A percentile compares a stretch with the other conserved stretches of the same genome.
These are phyloP conservation scores for Triglochin maritima DNA, from an alignment of 106 monocot genomes.

Conservation along the genomic window DNA sequence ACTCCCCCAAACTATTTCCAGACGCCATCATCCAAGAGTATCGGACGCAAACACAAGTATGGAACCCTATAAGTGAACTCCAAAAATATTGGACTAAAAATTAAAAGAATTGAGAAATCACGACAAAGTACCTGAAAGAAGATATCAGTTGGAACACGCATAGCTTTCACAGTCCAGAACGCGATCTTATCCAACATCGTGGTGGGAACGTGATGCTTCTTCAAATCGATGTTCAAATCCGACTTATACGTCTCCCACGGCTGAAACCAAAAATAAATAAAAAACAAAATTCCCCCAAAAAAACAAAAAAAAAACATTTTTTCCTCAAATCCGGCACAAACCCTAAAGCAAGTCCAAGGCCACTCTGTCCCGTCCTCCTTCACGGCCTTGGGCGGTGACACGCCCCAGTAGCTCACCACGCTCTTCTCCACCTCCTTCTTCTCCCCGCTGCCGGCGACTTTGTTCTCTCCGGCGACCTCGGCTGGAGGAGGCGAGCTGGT, in stretches of 20 bases:
- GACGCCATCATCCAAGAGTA: too few relatives aligned
- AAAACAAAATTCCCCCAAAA: background rate
- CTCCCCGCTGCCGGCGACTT: constrained; percentile 6
- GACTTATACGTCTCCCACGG: constrained; percentile 33
- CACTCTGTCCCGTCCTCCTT: constrained; percentile 51
- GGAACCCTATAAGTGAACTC: too few relatives aligned
- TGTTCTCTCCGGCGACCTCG: background rate
- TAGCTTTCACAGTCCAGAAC: constrained; percentile 24
- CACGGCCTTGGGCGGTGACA: constrained; percentile 18
- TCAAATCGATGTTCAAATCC: constrained; percentile 22
- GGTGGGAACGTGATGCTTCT: constrained; percentile 32
- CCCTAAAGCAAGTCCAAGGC: constrained; percentile 53
- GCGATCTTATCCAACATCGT: constrained; percentile 25
- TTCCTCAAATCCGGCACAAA: background rate
- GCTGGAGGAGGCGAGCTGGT: background rate
- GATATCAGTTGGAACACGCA: constrained; percentile 27
- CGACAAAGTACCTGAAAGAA: constrained; percentile 29
- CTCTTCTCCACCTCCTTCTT: constrained; percentile 8
- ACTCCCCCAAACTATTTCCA: too few relatives aligned
- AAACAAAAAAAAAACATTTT: background rate
- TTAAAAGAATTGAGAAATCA: background rate
- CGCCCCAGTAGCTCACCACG: constrained; percentile 53
- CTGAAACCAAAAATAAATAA: constrained; percentile 1
- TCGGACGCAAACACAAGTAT: too few relatives aligned
- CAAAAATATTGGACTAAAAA: too few relatives aligned